Base-by-base conservation (phyloP, 768 basidiomycete genomes). In the Xerocomellus chrysenteron region DNA sequence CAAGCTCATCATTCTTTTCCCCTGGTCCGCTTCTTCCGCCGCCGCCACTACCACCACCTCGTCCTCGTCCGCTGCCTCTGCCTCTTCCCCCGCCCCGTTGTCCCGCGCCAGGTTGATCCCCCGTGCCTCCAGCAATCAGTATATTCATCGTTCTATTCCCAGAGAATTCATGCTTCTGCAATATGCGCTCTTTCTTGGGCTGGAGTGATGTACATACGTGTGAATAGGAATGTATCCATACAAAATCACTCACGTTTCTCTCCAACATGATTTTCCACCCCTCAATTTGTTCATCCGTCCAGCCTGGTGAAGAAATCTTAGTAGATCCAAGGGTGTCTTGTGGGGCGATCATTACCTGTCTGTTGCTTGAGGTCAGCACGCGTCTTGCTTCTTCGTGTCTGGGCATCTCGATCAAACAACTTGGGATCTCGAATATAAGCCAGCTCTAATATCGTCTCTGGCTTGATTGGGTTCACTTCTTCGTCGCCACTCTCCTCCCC, bases 211-310 rank as follows among this genome's bases (percentile, higher is more conserved):
- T n/a, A 54, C 33, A 43, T 54, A 16, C 37, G 32, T 41, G 56
- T 59, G 30, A 63, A 57, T 36, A 46, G 9, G 30, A 58, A 40
- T 55, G 55, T 44, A 55, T 46, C 46, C 33, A 53, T 42, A 41
- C 16, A 53, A 17, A 58, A 53, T 2, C 59, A 77, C 89, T 58
- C 65, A 96, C 94, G 65, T 95, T 87, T 62, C 88, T 76, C 55
- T 98, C 95, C 55, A 97, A 70, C 88, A 96, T 92, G 53, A 90
- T 85, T 54, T 74, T 82, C 94, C 94, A 97, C 0, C 94, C 94
- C 70, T 97, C 94, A 28, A 97, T 85, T 66, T 96, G 94, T 62
- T 88, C 88, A 65, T 97, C 85, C 11, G 69, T 75, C 85, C 87
- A 90, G 12, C 88, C 88, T 87, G 52, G 28, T 8, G 11, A 57